Conservation (phyloP, 1,139 yeast genomes). For the Kurtzmaniella quercitrusa region DNA sequence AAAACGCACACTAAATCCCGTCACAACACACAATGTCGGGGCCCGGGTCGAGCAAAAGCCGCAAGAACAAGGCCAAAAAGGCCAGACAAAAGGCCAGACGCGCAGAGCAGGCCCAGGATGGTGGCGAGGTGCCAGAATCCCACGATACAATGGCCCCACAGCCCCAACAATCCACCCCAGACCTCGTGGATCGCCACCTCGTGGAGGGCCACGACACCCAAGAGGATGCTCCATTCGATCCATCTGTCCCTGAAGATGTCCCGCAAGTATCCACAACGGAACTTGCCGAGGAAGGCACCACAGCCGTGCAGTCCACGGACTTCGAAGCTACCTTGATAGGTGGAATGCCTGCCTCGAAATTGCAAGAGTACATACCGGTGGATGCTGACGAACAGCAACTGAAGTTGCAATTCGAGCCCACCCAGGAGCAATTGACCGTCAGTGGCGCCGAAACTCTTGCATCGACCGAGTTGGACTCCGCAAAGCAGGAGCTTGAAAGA, state of each 20-base stretch:
- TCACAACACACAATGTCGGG: neutral
- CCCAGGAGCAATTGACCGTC: constrained; percentile 10
- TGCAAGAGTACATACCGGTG: constrained; percentile 14
- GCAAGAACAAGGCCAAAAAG: constrained; percentile 8
- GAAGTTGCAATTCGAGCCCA: constrained; percentile 10
- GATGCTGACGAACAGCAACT: constrained; percentile 3
- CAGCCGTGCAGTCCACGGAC: neutral
- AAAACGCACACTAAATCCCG: neutral
- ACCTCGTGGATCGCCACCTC: constrained; percentile 1
- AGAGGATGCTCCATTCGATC: neutral
- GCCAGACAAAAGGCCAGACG: constrained; percentile 5
- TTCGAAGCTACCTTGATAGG: constrained; percentile 12
- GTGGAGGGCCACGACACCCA: neutral
- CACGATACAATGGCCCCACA: neutral
- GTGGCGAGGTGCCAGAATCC: neutral
- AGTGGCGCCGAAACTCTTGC: constrained; percentile 5
- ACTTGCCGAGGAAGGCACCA: neutral
- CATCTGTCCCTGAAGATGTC: neutral
- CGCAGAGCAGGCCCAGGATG: constrained; percentile 1
- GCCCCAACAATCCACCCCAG: too few relatives aligned
- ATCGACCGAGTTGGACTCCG: neutral
- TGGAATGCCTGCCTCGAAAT: constrained; percentile 12
- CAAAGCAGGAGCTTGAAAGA: constrained; percentile 2
- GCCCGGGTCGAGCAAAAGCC: constrained; percentile 1
- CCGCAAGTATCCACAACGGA: neutral